phyloP scores from a whole-genome alignment of 164 flowering plant genomes.

The Umbilicus rupestris region DNA sequence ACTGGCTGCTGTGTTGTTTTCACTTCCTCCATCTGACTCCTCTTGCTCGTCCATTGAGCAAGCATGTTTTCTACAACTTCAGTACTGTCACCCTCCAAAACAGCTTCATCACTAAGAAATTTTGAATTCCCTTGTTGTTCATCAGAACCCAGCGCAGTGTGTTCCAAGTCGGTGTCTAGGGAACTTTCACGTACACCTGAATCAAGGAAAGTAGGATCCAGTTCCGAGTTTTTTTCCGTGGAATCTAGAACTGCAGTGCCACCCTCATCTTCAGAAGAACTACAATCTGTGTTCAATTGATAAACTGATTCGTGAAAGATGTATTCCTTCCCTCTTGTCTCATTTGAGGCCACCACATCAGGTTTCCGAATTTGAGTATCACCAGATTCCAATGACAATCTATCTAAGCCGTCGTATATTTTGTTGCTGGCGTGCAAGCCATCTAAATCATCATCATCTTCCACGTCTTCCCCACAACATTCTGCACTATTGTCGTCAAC shows the following conservation, averaged over 20 bases:
- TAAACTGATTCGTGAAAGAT: not conserved
- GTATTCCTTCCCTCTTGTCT: not conserved
- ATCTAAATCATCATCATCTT: not conserved
- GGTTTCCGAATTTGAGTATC: not conserved
- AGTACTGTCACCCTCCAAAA: constrained; percentile 28
- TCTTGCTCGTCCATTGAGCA: constrained; percentile 38
- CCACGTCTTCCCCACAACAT: not conserved
- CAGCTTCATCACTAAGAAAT: constrained; percentile 15
- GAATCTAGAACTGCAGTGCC: not conserved
- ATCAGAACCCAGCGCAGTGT: not conserved
- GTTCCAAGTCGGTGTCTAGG: not conserved
- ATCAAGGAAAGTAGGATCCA: not conserved
- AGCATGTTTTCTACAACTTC: constrained; percentile 47
- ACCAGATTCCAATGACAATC: not conserved
- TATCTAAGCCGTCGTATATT: not conserved
- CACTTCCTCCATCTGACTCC: constrained; percentile 24
- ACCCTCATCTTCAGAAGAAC: not conserved
- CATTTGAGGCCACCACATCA: not conserved
- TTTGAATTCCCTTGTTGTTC: constrained; percentile 18
- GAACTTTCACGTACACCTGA: constrained; percentile 7
- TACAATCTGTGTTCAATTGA: not conserved
- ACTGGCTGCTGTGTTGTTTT: constrained; percentile 29
- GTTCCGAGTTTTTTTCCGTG: not conserved
- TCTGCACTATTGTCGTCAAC: not conserved
- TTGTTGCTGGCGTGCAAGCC: not conserved